Evolutionary conservation across 208 protist genomes (phyloP).

Genomic region (Tritrichomonas musculus): DNA sequence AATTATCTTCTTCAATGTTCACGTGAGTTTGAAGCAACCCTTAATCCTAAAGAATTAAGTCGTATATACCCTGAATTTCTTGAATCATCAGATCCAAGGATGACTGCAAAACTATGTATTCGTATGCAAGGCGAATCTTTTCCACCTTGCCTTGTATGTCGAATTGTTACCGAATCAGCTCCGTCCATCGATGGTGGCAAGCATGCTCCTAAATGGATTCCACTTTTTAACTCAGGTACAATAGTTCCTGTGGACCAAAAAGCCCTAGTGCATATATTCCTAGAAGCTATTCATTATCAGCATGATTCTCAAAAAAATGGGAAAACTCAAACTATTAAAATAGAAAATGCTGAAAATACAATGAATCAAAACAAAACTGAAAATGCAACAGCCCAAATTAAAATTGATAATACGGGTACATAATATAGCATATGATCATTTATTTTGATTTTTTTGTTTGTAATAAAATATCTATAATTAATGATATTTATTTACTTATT

Average conservation of each 20-base stretch:
- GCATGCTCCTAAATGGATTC: neutral
- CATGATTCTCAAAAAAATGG: neutral
- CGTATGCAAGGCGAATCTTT: constrained; percentile 18
- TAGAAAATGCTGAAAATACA: no score
- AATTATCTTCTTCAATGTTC: constrained; percentile 25
- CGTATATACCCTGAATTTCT: constrained; percentile 24
- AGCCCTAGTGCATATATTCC: neutral
- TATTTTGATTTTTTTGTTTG: no score
- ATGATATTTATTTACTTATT: no score
- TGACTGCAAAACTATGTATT: neutral
- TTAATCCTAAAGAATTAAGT: constrained; percentile 11
- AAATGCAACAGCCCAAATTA: no score
- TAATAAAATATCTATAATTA: no score
- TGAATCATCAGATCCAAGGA: neutral
- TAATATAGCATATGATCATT: no score
- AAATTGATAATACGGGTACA: no score
- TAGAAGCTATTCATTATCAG: neutral
- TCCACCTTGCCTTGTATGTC: neutral
- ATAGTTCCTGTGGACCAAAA: neutral
- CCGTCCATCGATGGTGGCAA: neutral
- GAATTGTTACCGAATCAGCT: neutral
- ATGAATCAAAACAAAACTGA: no score
- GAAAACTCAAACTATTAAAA: no score
- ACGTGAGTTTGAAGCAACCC: neutral
- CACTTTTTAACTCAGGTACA: neutral